Conservation (phyloP, 768 basidiomycete species). For the Lactifluus subvellereus region DNA sequence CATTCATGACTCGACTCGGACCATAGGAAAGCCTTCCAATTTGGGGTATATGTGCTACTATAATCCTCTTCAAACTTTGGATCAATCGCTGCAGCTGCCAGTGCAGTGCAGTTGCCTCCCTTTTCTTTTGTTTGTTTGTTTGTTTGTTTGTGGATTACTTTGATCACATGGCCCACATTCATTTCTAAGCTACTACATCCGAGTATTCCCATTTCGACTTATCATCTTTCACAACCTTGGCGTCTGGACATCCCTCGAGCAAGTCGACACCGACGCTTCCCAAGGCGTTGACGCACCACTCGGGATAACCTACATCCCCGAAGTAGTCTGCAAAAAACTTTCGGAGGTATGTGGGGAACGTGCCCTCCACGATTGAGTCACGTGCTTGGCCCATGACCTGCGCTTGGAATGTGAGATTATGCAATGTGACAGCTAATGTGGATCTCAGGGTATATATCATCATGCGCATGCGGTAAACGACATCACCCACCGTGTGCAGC, state of each 20-base stretch:
- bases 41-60: background rate
- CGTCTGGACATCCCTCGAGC: constrained; percentile 45
- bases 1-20: background rate
- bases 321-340: constrained; percentile 78
- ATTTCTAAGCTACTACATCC: constrained; percentile 26
- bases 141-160: no score
- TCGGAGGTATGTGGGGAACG: constrained; percentile 71
- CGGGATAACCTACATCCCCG: constrained; percentile 69
- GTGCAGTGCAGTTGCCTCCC: no score
- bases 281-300: constrained; percentile 85
- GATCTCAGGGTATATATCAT: constrained; percentile 6
- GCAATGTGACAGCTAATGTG: constrained; percentile 63
- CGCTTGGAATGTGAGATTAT: constrained; percentile 84
- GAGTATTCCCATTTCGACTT: constrained; percentile 83
- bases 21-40: background rate
- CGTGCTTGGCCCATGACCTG: constrained; percentile 82
- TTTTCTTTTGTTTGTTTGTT: no score
- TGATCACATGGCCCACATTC: no score
- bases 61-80: no score
- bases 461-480: constrained; percentile 8
- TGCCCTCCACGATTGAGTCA: constrained; percentile 70
- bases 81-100: no score
- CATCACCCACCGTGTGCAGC: constrained; percentile 68
- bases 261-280: constrained; percentile 80
- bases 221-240: constrained; percentile 50